Evolutionary conservation across 2,329 filamentous ascomycete species (phyloP).

Genomic region (Aspergillus novoparasiticus): DNA sequence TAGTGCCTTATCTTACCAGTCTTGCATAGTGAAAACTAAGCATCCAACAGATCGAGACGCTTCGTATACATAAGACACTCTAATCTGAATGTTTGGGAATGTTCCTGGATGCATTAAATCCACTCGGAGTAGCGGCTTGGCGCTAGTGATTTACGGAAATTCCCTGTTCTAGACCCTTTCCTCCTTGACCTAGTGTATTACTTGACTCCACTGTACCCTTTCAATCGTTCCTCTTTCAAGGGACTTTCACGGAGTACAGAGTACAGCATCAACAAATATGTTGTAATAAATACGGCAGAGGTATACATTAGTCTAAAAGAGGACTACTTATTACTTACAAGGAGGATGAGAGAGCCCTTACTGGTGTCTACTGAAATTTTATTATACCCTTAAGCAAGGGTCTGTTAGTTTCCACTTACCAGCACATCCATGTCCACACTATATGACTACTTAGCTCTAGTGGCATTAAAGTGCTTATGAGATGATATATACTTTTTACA

Average conservation of each 20-base stretch:
- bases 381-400: background rate
- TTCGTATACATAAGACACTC: background rate
- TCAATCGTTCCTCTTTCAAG: background rate
- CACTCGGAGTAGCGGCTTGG: background rate
- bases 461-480: background rate
- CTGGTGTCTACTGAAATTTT: background rate
- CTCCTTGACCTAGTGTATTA: background rate
- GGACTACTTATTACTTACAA: background rate
- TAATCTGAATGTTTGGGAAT: background rate
- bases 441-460: background rate
- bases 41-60: background rate
- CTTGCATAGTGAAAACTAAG: background rate
- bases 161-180: background rate
- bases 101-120: background rate
- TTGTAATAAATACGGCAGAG: background rate
- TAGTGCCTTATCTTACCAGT: background rate
- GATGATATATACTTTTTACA: background rate
- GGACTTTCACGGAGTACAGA: background rate
- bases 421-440: background rate
- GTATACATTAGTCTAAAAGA: background rate
- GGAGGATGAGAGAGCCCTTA: background rate
- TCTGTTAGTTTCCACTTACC: background rate
- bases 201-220: background rate
- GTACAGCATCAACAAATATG: background rate
- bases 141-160: background rate